Conservation (phyloP, 2,329 filamentous ascomycete species). For the Aureobasidium sp. region DNA sequence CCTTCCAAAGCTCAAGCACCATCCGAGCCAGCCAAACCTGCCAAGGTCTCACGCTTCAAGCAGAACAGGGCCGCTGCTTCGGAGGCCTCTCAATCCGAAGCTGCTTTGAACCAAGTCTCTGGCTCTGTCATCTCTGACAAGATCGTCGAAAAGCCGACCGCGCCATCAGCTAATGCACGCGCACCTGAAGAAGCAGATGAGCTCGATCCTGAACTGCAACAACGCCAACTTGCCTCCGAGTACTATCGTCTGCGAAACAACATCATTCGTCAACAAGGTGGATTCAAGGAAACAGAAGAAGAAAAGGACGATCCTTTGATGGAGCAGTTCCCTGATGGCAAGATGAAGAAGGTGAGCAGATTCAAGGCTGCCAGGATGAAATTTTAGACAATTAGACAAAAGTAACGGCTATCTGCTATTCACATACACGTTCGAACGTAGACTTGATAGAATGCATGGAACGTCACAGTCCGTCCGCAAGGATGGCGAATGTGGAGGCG, state of each 20-base stretch:
- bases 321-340: constrained; percentile 27
- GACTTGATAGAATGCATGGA: neutral
- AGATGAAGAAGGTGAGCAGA: constrained; percentile 33
- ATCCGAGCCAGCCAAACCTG: constrained; percentile 21
- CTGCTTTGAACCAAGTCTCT: neutral
- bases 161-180: constrained; percentile 24
- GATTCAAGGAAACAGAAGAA: constrained; percentile 63
- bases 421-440: neutral
- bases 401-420: neutral
- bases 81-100: neutral
- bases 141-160: constrained; percentile 46
- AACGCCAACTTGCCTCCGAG: constrained; percentile 71
- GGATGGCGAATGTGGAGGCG: constrained; percentile 7
- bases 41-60: constrained; percentile 38
- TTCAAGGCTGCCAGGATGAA: constrained; percentile 33
- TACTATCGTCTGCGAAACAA: constrained; percentile 77
- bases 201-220: constrained; percentile 64
- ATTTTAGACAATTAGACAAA: constrained; percentile 12
- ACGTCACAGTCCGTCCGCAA: constrained; percentile 5
- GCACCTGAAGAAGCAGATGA: constrained; percentile 34
- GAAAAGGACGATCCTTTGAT: constrained; percentile 56
- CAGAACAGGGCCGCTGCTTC: constrained; percentile 14
- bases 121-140: constrained; percentile 49
- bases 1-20: neutral
- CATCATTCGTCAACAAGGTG: constrained; percentile 75